Base-by-base conservation (phyloP, 2,329 filamentous ascomycete species). In the Aspergillus hortae region DNA sequence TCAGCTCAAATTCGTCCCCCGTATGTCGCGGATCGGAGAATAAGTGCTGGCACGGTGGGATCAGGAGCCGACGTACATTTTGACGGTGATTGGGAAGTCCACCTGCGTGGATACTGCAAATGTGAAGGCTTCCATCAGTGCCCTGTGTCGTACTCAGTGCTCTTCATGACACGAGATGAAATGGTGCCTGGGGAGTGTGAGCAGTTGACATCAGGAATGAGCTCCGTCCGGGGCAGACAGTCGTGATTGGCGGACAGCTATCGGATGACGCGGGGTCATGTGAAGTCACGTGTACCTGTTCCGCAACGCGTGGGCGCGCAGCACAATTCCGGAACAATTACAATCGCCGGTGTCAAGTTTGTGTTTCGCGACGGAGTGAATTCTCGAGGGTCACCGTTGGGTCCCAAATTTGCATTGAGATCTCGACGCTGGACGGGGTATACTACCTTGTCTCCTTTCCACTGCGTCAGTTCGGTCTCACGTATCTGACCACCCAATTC, bases 91-190 rank as follows among this genome's bases (percentile, higher is more conserved):
- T 17, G 88, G 84, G 58, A 92, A 83, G 62, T 90, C 81, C 62
- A 97, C 80, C 71, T 89, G 85, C 59, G 90, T 88, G 54, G 94
- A 96, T 66, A 86, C 90, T 61, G 90, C 92, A 77, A 97, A 97
- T 27, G 92, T 95, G 74, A 96, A 96, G 48, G 92, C 88, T 74
- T 99, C 94, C 90, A 96, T 96, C 38, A 33, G 25, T 25, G 45
- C 15, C 38, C 44, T 30, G 48, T 36, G 23, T 17, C 15, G 33
- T 35, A 7, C 43, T 23, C 23, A 21, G 40, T 19, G 35, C 12
- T n/a, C n/a, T 47, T 58, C 57, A 60, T 55, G 36, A 46, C 49
- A 51, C 47, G 45, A 36, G 27, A 21, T 43, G 15, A 25, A 36
- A 19, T 25, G 14, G 44, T 30, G 27, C 10, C 27, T 30, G 27